Conservation (phyloP, 345 rosid genomes). For the Linum lewisii region DNA sequence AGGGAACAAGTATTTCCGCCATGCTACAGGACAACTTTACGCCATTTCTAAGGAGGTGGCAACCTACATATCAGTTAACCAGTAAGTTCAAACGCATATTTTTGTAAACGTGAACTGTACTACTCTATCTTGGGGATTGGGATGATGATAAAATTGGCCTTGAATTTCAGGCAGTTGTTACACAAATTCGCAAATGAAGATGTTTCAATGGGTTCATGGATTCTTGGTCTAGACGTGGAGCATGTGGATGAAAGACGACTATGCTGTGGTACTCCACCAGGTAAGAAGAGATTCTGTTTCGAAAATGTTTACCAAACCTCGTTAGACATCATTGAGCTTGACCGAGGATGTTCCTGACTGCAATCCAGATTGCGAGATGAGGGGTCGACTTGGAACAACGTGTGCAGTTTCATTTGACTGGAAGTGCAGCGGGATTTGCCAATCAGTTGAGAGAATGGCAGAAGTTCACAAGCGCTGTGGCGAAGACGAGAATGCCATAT, state of each 20-base stretch:
- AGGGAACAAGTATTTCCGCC: constrained; percentile 79
- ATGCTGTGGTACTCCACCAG: constrained; percentile 75
- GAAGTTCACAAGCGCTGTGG: constrained; percentile 66
- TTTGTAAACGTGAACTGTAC: not conserved
- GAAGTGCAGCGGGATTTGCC: constrained; percentile 86
- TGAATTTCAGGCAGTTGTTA: constrained; percentile 37
- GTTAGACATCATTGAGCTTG: constrained; percentile 4
- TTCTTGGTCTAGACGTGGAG: constrained; percentile 49
- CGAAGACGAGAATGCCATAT: constrained; percentile 41
- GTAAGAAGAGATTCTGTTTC: constrained; percentile 21
- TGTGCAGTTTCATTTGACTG: constrained; percentile 86
- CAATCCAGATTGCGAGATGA: constrained; percentile 54
- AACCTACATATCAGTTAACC: constrained; percentile 56
- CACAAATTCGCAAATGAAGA: constrained; percentile 61
- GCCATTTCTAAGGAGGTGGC: constrained; percentile 81
- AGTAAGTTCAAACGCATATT: constrained; percentile 32
- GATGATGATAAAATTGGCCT: not conserved
- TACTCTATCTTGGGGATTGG: not conserved
- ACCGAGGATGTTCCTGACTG: too few species aligned
- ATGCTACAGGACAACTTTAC: constrained; percentile 83
- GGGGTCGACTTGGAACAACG: constrained; percentile 38
- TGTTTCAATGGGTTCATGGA: constrained; percentile 55
- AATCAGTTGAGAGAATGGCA: constrained; percentile 50
- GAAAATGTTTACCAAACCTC: not conserved
- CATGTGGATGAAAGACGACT: constrained; percentile 47